Base-by-base conservation (phyloP, 345 rosid species). In the Isatis tinctoria region DNA sequence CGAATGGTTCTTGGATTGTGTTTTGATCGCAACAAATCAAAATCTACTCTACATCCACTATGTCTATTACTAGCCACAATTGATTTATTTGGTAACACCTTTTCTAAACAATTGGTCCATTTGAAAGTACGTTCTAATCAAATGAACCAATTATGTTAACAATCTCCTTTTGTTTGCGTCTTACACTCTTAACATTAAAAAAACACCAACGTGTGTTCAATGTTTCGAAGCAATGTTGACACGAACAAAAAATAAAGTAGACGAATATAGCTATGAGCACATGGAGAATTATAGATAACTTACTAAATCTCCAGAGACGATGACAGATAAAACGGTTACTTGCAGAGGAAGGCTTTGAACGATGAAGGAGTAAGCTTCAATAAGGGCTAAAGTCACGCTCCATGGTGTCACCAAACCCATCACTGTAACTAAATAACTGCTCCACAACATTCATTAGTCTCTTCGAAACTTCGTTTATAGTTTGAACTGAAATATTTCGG, bases 401-500 rank as follows among this genome's bases (percentile, higher is more conserved):
- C 95, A 89, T 32, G 92, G 90, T 70, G 85, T 82, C 49, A 84
- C 82, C 58, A 89, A 79, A 36, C 91, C 88, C 96, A 89, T 89
- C 27, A 86, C 80, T 26, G 85, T 82, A 61, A 87, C 89, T 85
- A 86, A 74, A 82, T 67, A 90, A 76, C 96, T 90, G 84, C 73
- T 63, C 10, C 58, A 68, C 24, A 64, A 63, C 67, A 57, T 37
- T 41, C 10, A 36, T 54, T 27, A 70, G 14, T 68, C 40, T 47
- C 36, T 61, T 60, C 6, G 14, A 61, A 33, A 58, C n/a, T 43
- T 69, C 33, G 7, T 44, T 35, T 35, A 5, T 14, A 35, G 40
- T 44, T 35, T 26, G 12, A 14, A 51, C 33, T 10, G 44, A 45
- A 51, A 33, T 11, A n/a, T 22, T 56, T 26, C n/a, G 1, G 10